phyloP scores from a whole-genome alignment of 352 stramenopile genomes.

The Pythium insidiosum region DNA sequence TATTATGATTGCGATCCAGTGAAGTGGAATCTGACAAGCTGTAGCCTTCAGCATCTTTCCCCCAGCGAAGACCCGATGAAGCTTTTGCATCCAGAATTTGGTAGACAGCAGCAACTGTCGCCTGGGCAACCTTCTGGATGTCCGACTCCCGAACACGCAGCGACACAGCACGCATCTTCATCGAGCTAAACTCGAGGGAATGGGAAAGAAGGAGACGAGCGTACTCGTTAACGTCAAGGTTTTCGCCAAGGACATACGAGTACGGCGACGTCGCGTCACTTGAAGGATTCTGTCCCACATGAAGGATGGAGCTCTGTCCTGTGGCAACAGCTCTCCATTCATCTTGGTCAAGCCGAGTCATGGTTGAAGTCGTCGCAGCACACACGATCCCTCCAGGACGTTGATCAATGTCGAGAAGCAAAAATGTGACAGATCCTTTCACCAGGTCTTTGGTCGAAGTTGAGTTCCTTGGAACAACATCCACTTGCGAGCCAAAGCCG shows the following conservation, averaged over 20 bases:
- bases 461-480: too few species aligned
- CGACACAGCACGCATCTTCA: too few species aligned
- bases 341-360: constrained; percentile 52
- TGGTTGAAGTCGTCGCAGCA: constrained; percentile 54
- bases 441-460: constrained; percentile 34
- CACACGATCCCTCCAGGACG: constrained; percentile 38
- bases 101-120: constrained; percentile 43
- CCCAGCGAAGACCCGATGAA: constrained; percentile 77
- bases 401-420: constrained; percentile 38
- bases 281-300: too few species aligned
- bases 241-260: constrained; percentile 14
- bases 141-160: constrained; percentile 35
- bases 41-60: constrained; percentile 28
- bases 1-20: too few species aligned
- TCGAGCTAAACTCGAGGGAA: too few species aligned
- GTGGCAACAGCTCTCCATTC: too few species aligned
- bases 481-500: constrained; percentile 46
- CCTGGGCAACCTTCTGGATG: constrained; percentile 41
- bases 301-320: too few species aligned
- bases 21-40: too few species aligned
- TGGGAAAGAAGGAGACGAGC: constrained; percentile 28
- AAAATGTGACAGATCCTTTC: constrained; percentile 62
- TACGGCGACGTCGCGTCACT: too few species aligned
- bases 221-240: constrained; percentile 46
- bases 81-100: constrained; percentile 78